These are phyloP conservation scores for Psilocybe cubensis DNA, from an alignment of 768 basidiomycete genomes.

Conservation along the genomic window DNA sequence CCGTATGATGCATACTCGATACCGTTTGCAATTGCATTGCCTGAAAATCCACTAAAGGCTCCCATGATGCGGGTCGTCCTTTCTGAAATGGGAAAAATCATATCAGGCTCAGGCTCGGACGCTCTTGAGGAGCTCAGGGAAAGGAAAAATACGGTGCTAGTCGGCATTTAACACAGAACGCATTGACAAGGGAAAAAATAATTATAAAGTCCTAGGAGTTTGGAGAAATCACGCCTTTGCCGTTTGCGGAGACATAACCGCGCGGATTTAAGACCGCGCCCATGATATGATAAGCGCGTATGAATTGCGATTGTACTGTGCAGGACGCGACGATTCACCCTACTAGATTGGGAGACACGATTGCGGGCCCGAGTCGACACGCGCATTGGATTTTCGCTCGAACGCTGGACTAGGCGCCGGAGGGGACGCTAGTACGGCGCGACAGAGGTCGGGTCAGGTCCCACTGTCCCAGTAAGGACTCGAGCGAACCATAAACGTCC, in stretches of 20 bases:
- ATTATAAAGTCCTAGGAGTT: conserved; percentile 1
- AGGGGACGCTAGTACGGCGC: conserved; percentile 1
- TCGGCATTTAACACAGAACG: neutral
- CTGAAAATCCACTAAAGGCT: neutral
- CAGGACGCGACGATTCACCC: neutral
- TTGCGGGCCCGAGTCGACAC: neutral
- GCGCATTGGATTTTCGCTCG: neutral
- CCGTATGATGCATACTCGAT: no score
- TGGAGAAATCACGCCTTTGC: neutral
- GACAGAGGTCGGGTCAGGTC: neutral
- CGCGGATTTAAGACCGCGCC: neutral
- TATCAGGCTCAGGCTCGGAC: neutral
- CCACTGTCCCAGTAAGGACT: neutral
- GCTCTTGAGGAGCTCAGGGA: neutral
- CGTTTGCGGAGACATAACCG: neutral
- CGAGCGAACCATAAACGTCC: neutral
- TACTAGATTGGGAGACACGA: neutral
- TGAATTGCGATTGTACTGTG: neutral
- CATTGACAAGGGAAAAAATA: neutral
- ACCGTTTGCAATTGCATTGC: no score
- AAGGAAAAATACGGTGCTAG: neutral
- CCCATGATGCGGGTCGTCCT: neutral
- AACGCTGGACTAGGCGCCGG: conserved; percentile 10
- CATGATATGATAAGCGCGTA: neutral
- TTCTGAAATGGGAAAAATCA: neutral